Evolutionary conservation across 2,329 filamentous ascomycete genomes (phyloP).

Genomic region (Fusarium nurragi): DNA sequence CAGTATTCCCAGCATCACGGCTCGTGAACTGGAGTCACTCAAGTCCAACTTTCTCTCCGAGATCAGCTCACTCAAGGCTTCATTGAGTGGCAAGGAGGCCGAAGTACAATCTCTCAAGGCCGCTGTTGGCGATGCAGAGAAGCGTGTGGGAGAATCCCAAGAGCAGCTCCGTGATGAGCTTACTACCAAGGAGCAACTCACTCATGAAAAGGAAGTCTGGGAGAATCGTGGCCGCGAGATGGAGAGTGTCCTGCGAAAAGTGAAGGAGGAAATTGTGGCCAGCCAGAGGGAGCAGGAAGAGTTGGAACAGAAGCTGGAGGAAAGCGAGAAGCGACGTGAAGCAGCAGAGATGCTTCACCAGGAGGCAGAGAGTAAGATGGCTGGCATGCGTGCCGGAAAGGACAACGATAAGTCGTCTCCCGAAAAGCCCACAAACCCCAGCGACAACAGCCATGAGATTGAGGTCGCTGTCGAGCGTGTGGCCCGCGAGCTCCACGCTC

Average conservation of each 20-base stretch:
- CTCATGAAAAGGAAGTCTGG: slow-evolving; percentile 82
- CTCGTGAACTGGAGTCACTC: slow-evolving; percentile 89
- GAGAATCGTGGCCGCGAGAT: slow-evolving; percentile 87
- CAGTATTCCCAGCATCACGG: slow-evolving; percentile 89
- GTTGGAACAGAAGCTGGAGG: slow-evolving; percentile 77
- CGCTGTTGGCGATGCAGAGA: slow-evolving; percentile 89
- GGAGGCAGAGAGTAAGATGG: slow-evolving; percentile 79
- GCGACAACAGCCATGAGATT: slow-evolving; percentile 67
- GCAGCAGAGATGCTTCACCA: slow-evolving; percentile 79
- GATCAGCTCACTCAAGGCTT: slow-evolving; percentile 93
- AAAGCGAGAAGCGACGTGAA: slow-evolving; percentile 77
- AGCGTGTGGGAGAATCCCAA: slow-evolving; percentile 85
- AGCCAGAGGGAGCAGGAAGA: slow-evolving; percentile 84
- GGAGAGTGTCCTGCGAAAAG: slow-evolving; percentile 79
- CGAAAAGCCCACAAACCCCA: slow-evolving; percentile 51
- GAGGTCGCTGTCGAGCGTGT: slow-evolving; percentile 90
- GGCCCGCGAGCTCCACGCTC: slow-evolving; percentile 87
- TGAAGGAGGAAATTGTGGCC: slow-evolving; percentile 82
- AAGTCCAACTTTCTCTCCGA: slow-evolving; percentile 92
- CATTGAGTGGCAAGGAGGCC: slow-evolving; percentile 90
- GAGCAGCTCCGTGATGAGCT: slow-evolving; percentile 85
- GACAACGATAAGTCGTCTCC: slow-evolving; percentile 52
- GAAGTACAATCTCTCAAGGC: slow-evolving; percentile 88
- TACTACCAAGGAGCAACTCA: slow-evolving; percentile 73
- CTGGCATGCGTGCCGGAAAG: slow-evolving; percentile 74